phyloP scores from a whole-genome alignment of 1,284 basidiomycete genomes.

The Boletus semigastroideus region DNA sequence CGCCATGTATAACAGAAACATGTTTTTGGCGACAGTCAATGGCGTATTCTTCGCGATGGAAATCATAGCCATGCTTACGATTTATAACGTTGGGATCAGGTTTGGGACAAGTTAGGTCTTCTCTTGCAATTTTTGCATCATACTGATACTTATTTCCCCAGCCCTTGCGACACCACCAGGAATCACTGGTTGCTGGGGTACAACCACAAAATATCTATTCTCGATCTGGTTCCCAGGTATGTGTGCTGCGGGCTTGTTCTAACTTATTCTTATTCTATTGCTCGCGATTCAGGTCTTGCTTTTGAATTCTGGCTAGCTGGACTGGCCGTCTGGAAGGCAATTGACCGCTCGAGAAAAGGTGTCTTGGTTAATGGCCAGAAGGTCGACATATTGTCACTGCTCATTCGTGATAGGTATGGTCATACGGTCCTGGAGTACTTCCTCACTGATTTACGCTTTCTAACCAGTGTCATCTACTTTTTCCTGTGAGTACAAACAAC shows the following conservation, averaged over 20 bases:
- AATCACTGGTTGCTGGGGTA: conserved; percentile 1
- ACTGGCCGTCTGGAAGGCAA: conserved; percentile 1
- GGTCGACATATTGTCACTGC: background rate
- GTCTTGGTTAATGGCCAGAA: conserved; percentile 1
- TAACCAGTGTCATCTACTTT: conserved; percentile 3
- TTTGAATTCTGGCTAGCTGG: conserved; percentile 4
- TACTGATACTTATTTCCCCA: background rate
- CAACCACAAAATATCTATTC: background rate
- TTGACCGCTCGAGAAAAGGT: background rate
- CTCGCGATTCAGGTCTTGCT: background rate
- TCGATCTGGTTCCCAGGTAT: conserved; percentile 4
- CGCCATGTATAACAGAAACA: conserved; percentile 5
- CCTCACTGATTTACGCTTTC: background rate
- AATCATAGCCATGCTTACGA: background rate
- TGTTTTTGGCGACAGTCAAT: background rate
- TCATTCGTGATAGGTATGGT: conserved; percentile 5
- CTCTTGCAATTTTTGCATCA: too few relatives aligned
- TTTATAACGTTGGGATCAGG: conserved; percentile 1
- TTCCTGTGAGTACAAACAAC: background rate
- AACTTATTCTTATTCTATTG: background rate
- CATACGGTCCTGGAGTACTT: background rate
- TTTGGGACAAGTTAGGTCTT: background rate
- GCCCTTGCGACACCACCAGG: conserved; percentile 3
- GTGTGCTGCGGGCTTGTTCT: background rate
- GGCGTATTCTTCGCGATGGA: background rate